These are phyloP conservation scores for Jimgerdemannia lactiflua DNA, from an alignment of 192 early-diverging fungal species.

Conservation along the genomic window DNA sequence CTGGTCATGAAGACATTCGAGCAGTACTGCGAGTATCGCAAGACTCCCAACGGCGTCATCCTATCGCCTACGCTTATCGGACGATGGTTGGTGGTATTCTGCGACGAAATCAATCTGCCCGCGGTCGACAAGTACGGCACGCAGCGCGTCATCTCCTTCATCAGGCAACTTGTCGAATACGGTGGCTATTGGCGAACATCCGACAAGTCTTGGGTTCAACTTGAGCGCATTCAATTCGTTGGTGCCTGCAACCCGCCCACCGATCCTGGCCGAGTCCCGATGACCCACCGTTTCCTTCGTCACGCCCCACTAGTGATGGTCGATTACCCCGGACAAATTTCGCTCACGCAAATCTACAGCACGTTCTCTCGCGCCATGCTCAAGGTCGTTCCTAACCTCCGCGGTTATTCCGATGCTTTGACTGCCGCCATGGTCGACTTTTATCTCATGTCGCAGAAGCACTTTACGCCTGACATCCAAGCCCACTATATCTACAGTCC, in stretches of 20 bases:
- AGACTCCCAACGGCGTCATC: conserved; percentile 88
- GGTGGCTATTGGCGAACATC: conserved; percentile 95
- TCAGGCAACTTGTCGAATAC: conserved; percentile 93
- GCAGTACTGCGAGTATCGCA: conserved; percentile 97
- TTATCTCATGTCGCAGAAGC: conserved; percentile 83
- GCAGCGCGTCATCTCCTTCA: conserved; percentile 95
- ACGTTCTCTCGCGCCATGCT: conserved; percentile 92
- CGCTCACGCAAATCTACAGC: conserved; percentile 94
- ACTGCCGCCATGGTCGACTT: conserved; percentile 98
- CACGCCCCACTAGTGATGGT: conserved; percentile 98
- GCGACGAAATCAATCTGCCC: conserved; percentile 99
- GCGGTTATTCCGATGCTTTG: conserved; percentile 88
- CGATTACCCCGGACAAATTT: conserved; percentile 93
- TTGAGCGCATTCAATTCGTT: conserved; percentile 99
- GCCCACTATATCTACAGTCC: conserved; percentile 99
- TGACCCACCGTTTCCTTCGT: conserved; percentile 95
- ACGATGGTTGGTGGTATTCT: conserved; percentile 98
- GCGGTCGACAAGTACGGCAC: conserved; percentile 96
- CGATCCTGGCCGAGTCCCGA: conserved; percentile 95
- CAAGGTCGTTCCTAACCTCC: conserved; percentile 86
- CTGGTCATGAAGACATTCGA: conserved; percentile 95
- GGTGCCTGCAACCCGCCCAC: conserved; percentile 99
- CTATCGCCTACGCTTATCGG: conserved; percentile 80
- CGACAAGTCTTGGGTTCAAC: conserved; percentile 90
- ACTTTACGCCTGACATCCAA: conserved; percentile 97